Base-by-base conservation (phyloP, 2,329 filamentous ascomycete genomes). In the Lasiodiplodia hormozganensis region DNA sequence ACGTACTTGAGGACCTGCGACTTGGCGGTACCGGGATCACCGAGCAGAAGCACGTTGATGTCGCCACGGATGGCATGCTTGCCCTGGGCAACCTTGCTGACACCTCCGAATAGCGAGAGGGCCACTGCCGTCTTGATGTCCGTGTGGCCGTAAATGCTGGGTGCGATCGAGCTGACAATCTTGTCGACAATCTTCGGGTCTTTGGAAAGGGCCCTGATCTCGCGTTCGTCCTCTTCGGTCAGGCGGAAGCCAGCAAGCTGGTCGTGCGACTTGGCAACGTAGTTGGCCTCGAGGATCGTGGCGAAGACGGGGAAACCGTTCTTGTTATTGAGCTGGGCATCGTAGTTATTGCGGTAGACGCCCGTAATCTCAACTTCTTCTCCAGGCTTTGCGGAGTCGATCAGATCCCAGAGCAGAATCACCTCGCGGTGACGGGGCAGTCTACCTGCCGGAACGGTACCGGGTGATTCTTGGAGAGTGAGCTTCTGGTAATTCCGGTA, bases 401-500 rank as follows among this genome's bases (percentile, higher is more conserved):
- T 99, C 67, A 99, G 85, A 82, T 99, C 96, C 89, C 96, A 98
- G 2, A 99, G 88, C 14, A 99, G 87, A 71, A 99, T 94, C 47
- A 99, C 95, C 77, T 99, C 96, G 65, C 96, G 89, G 76, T 96
- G 92, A 67, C 96, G 91, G 3, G 96, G 96, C 57, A 99, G 87
- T 80, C 96, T 94, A 75, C 96, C 96, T 43, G 96, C 94, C 4
- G 96, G 96, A 3, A 99, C 96, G 7, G 96, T 98, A 67, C 96
- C 96, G 4, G 96, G 96, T 0, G 96, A 97, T 80, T 99, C 96
- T 77, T 99, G 96, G 14, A 99, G 87, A 0, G 96, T 99, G 74
- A 99, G 85, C 78, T 97, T 99, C 80, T 99, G 96, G 82, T 97
- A 99, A 81, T 99, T 99, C 71, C 96, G 92, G 82, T 99, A 99